Evolutionary conservation across 441 rosid species (phyloP).

Genomic region (Arabidopsis hybrid): DNA sequence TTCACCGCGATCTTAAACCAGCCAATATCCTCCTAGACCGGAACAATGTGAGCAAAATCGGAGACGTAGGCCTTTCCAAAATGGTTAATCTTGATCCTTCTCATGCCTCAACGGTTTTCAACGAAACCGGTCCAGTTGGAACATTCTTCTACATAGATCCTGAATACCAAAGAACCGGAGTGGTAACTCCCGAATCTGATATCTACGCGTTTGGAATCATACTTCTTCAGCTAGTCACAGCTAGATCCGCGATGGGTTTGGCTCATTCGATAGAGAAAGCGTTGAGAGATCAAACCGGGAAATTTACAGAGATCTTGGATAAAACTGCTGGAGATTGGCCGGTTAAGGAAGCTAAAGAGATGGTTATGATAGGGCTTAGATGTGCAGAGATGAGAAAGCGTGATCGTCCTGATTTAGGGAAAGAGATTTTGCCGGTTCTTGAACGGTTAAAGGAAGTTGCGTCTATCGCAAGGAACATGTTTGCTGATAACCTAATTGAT

Average conservation of each 20-base stretch:
- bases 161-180: slow-evolving; percentile 87
- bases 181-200: slow-evolving; percentile 80
- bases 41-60: slow-evolving; percentile 84
- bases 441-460: slow-evolving; percentile 73
- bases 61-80: slow-evolving; percentile 91
- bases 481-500: slow-evolving; percentile 28
- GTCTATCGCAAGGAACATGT: slow-evolving; percentile 45
- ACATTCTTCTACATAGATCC: slow-evolving; percentile 91
- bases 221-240: slow-evolving; percentile 80
- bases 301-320: slow-evolving; percentile 64
- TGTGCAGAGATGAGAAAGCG: slow-evolving; percentile 78
- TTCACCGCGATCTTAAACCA: slow-evolving; percentile 95
- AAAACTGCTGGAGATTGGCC: slow-evolving; percentile 89
- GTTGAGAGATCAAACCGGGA: slow-evolving; percentile 53
- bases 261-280: slow-evolving; percentile 77
- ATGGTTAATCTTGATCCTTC: slow-evolving; percentile 61
- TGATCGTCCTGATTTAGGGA: slow-evolving; percentile 83
- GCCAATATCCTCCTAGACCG: slow-evolving; percentile 87
- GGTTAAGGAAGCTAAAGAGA: slow-evolving; percentile 63
- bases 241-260: slow-evolving; percentile 78
- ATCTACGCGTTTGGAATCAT: slow-evolving; percentile 88
- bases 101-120: slow-evolving; percentile 49
- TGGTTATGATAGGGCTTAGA: slow-evolving; percentile 69
- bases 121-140: slow-evolving; percentile 82
- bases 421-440: slow-evolving; percentile 71